Percentiles rank a stretch among this genome's conserved stretches.
phyloP scores from a whole-genome alignment of 2,329 filamentous ascomycete genomes.

The Claviceps quebecensis region DNA sequence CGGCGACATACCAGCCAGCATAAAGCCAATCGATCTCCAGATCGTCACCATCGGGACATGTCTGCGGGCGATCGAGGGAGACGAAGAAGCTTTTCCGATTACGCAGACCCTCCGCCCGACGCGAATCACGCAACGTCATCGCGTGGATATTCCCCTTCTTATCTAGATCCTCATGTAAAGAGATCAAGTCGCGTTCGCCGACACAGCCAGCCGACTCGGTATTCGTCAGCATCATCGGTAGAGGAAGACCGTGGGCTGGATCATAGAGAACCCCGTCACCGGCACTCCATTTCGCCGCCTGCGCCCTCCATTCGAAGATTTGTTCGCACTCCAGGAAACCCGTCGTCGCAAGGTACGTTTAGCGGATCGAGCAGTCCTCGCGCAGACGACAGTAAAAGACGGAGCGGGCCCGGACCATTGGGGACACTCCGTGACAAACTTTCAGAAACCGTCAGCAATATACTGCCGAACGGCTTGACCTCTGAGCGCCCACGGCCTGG shows the following conservation, averaged over 20 bases:
- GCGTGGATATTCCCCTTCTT: slow-evolving; percentile 14
- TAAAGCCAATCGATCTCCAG: slow-evolving; percentile 20
- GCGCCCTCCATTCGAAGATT: slow-evolving; percentile 21
- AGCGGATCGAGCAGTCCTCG: slow-evolving; percentile 13
- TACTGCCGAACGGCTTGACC: slow-evolving; percentile 24
- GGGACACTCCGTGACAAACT: slow-evolving; percentile 28
- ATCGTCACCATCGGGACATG: slow-evolving; percentile 22
- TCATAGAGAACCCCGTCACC: slow-evolving; percentile 11
- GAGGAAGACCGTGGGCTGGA: slow-evolving; percentile 23
- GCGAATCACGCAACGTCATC: slow-evolving; percentile 12
- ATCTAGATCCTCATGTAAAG: slow-evolving; percentile 22
- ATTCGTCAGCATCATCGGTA: slow-evolving; percentile 28
- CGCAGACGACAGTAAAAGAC: slow-evolving; percentile 23
- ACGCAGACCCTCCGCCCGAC: slow-evolving; percentile 24
- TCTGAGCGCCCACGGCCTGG: slow-evolving; percentile 23
- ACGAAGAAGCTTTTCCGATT: slow-evolving; percentile 38
- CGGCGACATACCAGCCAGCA: slow-evolving; percentile 21
- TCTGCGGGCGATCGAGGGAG: slow-evolving; percentile 28
- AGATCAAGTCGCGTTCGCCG: slow-evolving; percentile 23
- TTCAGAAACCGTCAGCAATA: slow-evolving; percentile 28
- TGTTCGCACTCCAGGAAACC: slow-evolving; percentile 15
- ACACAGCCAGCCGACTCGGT: slow-evolving; percentile 35
- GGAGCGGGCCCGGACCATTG: slow-evolving; percentile 23
- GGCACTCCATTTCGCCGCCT: slow-evolving; percentile 15
- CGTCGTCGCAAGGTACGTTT: slow-evolving; percentile 15